Evolutionary conservation across 768 basidiomycete genomes (phyloP).

Genomic region (Termitomyces sp.): DNA sequence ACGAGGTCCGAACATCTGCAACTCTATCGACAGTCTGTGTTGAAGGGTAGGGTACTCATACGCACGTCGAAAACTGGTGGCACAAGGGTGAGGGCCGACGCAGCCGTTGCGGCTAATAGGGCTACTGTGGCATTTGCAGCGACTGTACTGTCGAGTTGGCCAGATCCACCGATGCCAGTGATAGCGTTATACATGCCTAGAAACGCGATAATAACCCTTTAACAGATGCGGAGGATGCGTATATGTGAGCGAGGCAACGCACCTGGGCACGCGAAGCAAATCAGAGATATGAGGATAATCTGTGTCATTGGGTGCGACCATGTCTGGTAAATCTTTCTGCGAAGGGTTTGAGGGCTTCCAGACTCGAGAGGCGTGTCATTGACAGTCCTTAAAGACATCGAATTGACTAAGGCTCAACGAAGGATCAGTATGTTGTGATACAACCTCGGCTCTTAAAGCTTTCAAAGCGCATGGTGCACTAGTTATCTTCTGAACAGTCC

Average conservation of each 20-base stretch:
- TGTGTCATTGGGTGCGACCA: conserved; percentile 21
- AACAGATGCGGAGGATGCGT: background rate
- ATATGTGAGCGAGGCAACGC: background rate
- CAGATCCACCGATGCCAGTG: conserved; percentile 22
- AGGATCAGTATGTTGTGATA: background rate
- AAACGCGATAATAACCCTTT: background rate
- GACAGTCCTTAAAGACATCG: background rate
- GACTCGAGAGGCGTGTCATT: conserved; percentile 3
- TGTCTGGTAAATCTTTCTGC: conserved; percentile 10
- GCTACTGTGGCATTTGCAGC: conserved; percentile 24
- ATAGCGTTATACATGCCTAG: conserved; percentile 26
- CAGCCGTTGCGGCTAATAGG: conserved; percentile 21
- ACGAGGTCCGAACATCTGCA: conserved; percentile 21
- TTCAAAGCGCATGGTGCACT: background rate
- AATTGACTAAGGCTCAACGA: background rate
- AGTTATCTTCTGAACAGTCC: background rate
- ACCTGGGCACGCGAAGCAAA: conserved; percentile 25
- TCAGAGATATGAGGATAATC: conserved; percentile 20
- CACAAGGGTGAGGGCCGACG: conserved; percentile 21
- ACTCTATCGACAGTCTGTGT: background rate
- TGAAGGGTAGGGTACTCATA: background rate
- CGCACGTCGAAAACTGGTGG: conserved; percentile 23
- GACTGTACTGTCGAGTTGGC: conserved; percentile 23
- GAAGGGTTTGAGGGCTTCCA: background rate
- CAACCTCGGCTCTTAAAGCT: background rate